Percentiles rank a stretch among this genome's conserved stretches.
These are phyloP conservation scores for Chaetomium strumarium DNA, from an alignment of 2,329 filamentous ascomycete species.

Conservation along the genomic window DNA sequence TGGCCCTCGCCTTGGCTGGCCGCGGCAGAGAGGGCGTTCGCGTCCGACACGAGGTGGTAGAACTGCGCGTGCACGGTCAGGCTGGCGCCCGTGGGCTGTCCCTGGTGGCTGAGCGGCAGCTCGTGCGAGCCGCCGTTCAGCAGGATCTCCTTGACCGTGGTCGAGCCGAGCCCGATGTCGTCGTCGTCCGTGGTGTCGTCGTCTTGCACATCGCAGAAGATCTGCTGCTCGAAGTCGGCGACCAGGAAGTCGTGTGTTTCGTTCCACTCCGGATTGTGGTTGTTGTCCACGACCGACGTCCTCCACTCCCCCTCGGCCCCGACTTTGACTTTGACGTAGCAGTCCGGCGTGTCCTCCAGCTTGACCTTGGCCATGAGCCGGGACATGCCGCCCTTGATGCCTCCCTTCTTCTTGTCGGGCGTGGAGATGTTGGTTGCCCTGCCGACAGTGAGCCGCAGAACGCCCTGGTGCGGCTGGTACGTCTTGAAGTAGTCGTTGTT, in stretches of 20 bases:
- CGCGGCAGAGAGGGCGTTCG: conserved; percentile 23
- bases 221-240: conserved; percentile 38
- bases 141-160: conserved; percentile 37
- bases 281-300: conserved; percentile 34
- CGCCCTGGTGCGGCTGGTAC: conserved; percentile 38
- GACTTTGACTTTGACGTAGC: conserved; percentile 39
- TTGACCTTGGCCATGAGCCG: conserved; percentile 18
- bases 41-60: conserved; percentile 36
- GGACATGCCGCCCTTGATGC: conserved; percentile 9
- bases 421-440: too few species aligned
- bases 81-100: conserved; percentile 31
- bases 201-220: conserved; percentile 38
- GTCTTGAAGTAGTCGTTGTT: conserved; percentile 44
- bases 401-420: conserved; percentile 26
- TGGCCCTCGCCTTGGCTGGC: conserved; percentile 24
- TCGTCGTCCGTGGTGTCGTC: conserved; percentile 35
- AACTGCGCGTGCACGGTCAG: conserved; percentile 36
- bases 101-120: conserved; percentile 34
- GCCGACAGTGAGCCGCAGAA: conserved; percentile 37
- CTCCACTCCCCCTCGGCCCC: conserved; percentile 40
- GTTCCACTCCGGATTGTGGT: conserved; percentile 40
- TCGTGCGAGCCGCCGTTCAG: conserved; percentile 38
- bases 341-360: conserved; percentile 41
- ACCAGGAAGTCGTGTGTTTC: conserved; percentile 45
- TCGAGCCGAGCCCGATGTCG: conserved; percentile 39